These are phyloP conservation scores for Mimosa bimucronata DNA, from an alignment of 306 rosid species.

Conservation along the genomic window DNA sequence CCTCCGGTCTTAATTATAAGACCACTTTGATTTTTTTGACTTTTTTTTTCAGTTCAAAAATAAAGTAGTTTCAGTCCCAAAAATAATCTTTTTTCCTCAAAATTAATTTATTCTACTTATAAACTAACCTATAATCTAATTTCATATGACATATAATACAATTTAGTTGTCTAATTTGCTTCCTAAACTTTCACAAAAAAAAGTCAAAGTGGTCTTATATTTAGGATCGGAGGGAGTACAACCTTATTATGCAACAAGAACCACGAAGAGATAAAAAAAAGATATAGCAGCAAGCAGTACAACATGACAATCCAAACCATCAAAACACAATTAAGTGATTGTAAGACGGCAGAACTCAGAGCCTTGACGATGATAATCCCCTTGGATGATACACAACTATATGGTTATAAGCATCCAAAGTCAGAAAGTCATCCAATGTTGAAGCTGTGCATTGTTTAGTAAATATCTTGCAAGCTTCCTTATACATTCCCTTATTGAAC, in stretches of 20 bases:
- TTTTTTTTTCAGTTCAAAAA: no score
- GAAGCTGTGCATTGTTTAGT: slow-evolving; percentile 73
- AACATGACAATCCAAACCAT: slow-evolving; percentile 29
- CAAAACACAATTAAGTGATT: neutral
- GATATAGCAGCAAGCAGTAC: neutral
- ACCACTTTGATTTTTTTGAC: no score
- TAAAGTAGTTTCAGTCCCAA: no score
- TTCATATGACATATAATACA: no score
- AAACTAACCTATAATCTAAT: no score
- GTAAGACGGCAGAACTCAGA: slow-evolving; percentile 38
- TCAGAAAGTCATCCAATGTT: slow-evolving; percentile 81
- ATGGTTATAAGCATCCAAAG: slow-evolving; percentile 70
- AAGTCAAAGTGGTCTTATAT: no score
- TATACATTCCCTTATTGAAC: slow-evolving; percentile 74
- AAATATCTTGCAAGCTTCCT: slow-evolving; percentile 73
- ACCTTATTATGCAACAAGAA: slow-evolving; percentile 1
- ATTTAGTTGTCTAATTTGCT: no score
- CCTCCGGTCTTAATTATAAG: no score
- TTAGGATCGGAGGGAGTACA: no score
- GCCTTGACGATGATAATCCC: slow-evolving; percentile 46
- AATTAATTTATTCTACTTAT: no score
- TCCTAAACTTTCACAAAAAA: no score
- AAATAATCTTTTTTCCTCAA: no score
- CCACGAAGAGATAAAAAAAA: slow-evolving; percentile 10
- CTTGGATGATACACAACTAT: slow-evolving; percentile 65